Evolutionary conservation across 148 eudicot genomes (phyloP), one percentile per base, ranked within the genome.

Genomic region (Drosera capensis): DNA sequence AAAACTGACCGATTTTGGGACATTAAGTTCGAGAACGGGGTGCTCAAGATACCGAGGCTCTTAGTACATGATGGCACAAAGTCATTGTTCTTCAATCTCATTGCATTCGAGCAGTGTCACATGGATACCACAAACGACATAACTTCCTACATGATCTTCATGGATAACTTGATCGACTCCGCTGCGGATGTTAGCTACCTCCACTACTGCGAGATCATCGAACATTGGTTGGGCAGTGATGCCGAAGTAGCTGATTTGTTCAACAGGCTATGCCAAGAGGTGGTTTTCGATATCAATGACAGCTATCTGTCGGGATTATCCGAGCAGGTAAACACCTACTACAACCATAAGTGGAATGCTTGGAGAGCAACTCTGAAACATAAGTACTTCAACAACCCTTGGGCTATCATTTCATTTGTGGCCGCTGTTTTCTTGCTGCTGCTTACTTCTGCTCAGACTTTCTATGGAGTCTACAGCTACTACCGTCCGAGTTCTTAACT

Each of bases 171-270:
- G 43, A 42, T 58, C 14, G n/a, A 34, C 38, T 4, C 38, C 3
- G 38, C 38, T 11, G 38, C 50, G 44, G 41, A 58, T 25, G 63
- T 58, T 19, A 25, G 43, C 18, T 28, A 58, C 57, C 70, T 80
- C 14, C 84, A 73, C 20, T 62, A 58, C 17, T 56, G 62, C 24
- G 76, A 78, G 36, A 81, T 81, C 5, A 55, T 81, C 24, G 76
- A 81, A 66, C 80, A 81, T 30, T 60, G 76, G 69, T 65, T 73
- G 3, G 85, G 80, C 19, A 61, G 64, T 40, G 90, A 81, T 17
- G 73, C 44, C 3, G 74, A 77, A 34, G 92, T 77, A 2, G 79
- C 80, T 0, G 77, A 81, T 17, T 67, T 74, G 28, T 71, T 81
- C 50, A 74, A 78, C 40, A 62, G 62, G 2, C 57, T 78, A 0